Conservation (phyloP, 2,329 filamentous ascomycete species). For the Annulohypoxylon truncatum region DNA sequence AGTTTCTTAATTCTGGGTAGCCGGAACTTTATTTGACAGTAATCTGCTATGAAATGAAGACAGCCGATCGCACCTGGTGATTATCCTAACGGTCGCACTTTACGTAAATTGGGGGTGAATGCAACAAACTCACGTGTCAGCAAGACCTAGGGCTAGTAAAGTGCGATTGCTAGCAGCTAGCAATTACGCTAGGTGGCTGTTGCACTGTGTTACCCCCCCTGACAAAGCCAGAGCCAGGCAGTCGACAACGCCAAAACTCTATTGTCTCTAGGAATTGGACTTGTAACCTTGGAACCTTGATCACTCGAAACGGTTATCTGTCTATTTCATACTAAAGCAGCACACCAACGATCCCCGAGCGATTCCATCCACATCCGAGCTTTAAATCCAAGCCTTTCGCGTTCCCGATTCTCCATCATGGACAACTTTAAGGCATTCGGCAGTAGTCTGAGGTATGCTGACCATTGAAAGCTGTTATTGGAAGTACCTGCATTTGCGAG, state of each 20-base stretch:
- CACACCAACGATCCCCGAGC: background rate
- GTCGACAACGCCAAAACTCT: conserved; percentile 20
- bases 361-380: background rate
- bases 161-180: background rate
- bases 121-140: conserved; percentile 32
- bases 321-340: conserved; percentile 4
- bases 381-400: background rate
- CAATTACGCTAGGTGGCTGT: conserved; percentile 9
- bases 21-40: too few species aligned
- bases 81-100: background rate
- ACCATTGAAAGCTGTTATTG: conserved; percentile 19
- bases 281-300: background rate
- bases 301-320: conserved; percentile 22
- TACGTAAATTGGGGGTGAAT: conserved; percentile 3
- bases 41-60: background rate
- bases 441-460: conserved; percentile 65
- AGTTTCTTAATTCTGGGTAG: too few species aligned
- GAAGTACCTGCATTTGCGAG: conserved; percentile 29
- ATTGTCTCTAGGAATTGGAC: conserved; percentile 20
- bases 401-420: conserved; percentile 52
- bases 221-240: conserved; percentile 26
- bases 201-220: conserved; percentile 16
- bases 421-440: conserved; percentile 69
- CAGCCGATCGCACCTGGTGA: background rate
- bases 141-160: background rate